Evolutionary conservation across 805 yeast genomes (phyloP), one percentile per base, ranked within the genome.

Genomic region (Kodamaea nitidulidarum): DNA sequence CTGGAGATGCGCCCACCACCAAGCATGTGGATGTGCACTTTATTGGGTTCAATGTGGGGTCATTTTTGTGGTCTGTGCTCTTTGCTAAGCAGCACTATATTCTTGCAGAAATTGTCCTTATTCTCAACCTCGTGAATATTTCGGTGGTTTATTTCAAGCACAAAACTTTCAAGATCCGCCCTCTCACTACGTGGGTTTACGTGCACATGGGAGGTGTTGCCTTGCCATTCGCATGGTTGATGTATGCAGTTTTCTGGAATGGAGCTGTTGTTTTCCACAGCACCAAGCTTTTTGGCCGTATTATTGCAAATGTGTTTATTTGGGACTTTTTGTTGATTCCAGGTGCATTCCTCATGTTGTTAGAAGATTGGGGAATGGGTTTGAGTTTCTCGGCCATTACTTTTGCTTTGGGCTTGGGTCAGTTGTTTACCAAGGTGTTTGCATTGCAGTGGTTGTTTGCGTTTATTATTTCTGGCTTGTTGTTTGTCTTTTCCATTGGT

Each of bases 371-470:
- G 76, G 79, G 81, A 3, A 60, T 80, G 39, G 90, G 87, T 9
- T 58, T 83, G 33, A 61, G 80, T 34, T 68, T 80, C 10, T 61
- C 82, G 21, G 67, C 76, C 49, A 63, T 86, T 50, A 65, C 73
- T 45, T 70, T 83, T 41, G 90, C 85, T 25, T 56, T 86, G 32
- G 91, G 81, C 3, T 65, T 83, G 32, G 81, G 82, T 39, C 95
- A 86, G 61, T 56, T 86, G 39, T 70, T 79, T 54, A 75, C 79
- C 35, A 82, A 76, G 61, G 65, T 78, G 26, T 71, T 86, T 63
- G 91, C 91, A 2, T 70, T 86, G 48, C 95, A 86, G 65, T 86
- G 95, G 95, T 76, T 83, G 47, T 86, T 86, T 65, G 95, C 88
- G 3, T 78, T 83, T 47, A 59, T 75, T 39, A 84, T 84, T 45